These are phyloP conservation scores for Mollisia scopiformis DNA, from an alignment of 2,329 filamentous ascomycete species.

Conservation along the genomic window DNA sequence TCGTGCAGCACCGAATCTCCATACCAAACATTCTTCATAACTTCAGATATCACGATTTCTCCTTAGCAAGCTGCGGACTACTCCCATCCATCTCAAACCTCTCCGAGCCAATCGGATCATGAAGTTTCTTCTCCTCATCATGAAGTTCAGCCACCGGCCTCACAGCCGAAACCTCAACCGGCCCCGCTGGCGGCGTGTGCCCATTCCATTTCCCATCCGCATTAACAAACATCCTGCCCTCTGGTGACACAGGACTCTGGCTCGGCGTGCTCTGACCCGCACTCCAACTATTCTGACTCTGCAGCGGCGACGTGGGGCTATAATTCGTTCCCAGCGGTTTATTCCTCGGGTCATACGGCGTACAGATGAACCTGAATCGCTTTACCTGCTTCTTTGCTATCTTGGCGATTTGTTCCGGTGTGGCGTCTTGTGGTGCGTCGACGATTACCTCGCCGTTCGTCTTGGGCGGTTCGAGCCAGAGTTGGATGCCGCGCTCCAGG, in stretches of 20 bases:
- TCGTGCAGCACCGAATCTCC: too few relatives aligned
- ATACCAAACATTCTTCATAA: too few relatives aligned
- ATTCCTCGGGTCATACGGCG: conserved; percentile 9
- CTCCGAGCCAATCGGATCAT: neutral
- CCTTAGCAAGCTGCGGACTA: neutral
- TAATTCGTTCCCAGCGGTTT: neutral
- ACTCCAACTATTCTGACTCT: neutral
- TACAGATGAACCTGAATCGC: conserved; percentile 22
- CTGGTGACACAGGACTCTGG: neutral
- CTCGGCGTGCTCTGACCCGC: neutral
- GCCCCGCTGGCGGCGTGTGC: neutral
- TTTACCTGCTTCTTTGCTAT: conserved; percentile 8
- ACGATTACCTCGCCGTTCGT: conserved; percentile 14
- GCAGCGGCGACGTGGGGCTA: neutral
- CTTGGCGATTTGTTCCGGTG: conserved; percentile 6
- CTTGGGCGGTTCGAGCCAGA: conserved; percentile 30
- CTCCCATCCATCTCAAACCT: neutral
- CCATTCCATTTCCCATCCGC: neutral
- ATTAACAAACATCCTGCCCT: neutral
- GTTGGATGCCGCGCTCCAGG: conserved; percentile 23
- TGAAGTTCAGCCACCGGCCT: neutral
- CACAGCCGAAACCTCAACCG: neutral
- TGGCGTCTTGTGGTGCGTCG: neutral
- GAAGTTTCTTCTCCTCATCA: neutral
- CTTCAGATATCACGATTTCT: too few relatives aligned